phyloP scores from a whole-genome alignment of 2,329 filamentous ascomycete species.

The Emmonsiellopsis sp. region DNA sequence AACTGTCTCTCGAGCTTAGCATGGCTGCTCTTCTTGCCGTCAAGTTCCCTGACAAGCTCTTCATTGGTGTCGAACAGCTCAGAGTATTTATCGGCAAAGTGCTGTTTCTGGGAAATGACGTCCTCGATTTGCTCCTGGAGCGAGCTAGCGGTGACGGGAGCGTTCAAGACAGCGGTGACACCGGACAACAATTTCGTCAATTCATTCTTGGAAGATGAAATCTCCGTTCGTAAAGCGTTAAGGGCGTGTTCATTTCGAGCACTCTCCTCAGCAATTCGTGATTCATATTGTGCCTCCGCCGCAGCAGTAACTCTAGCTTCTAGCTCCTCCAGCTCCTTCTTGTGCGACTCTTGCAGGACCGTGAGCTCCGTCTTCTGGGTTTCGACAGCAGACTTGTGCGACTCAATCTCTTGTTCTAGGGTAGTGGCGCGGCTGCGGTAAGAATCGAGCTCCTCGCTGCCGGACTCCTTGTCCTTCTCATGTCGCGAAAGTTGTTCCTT shows the following conservation, averaged over 20 bases:
- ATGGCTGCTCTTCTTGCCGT: constrained; percentile 16
- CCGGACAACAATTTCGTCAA: constrained; percentile 55
- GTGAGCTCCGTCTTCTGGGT: constrained; percentile 46
- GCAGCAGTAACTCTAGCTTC: constrained; percentile 28
- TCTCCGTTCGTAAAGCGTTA: constrained; percentile 51
- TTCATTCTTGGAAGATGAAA: constrained; percentile 56
- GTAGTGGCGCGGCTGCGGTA: constrained; percentile 39
- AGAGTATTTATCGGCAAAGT: constrained; percentile 33
- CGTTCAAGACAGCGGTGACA: constrained; percentile 36
- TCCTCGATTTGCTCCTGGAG: constrained; percentile 58
- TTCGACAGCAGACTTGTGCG: constrained; percentile 46
- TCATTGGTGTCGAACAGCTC: constrained; percentile 32
- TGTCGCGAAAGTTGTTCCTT: constrained; percentile 60
- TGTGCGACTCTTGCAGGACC: constrained; percentile 45
- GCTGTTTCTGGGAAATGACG: constrained; percentile 31
- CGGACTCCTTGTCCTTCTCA: constrained; percentile 49
- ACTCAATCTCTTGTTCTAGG: constrained; percentile 47
- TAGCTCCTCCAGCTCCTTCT: constrained; percentile 31
- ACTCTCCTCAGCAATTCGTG: constrained; percentile 41
- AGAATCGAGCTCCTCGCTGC: constrained; percentile 39
- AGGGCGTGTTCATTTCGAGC: constrained; percentile 50
- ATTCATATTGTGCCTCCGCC: constrained; percentile 27
- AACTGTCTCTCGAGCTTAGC: constrained; percentile 28
- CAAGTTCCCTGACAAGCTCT: constrained; percentile 28
- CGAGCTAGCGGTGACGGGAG: constrained; percentile 44